Evolutionary conservation across 352 stramenopile species (phyloP), one percentile per base, ranked within the genome.

Genomic region (Phytophthora uliginosa): DNA sequence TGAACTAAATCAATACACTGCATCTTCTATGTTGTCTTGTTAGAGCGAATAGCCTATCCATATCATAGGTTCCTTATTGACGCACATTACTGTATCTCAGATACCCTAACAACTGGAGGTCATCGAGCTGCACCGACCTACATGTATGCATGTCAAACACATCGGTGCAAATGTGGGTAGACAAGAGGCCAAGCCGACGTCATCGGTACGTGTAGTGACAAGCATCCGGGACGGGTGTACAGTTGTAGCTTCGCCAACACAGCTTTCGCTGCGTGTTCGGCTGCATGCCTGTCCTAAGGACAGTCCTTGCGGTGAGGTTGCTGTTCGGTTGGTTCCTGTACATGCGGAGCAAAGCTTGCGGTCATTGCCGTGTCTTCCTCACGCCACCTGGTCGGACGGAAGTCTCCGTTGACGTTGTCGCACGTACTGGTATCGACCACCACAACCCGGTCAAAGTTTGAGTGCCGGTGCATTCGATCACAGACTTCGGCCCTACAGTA

Each of bases 321-420:
- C 50, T 20, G 45, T 20, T 22, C 18, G 22, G 3, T n/a, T 31
- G 50, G 15, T 13, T 13, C 7, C 47, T 9, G 22, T 50, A 9
- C 9, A 65, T 70, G 10, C 42, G 31, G 52, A 63, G 38, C n/a
- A 54, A 28, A 10, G 47, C n/a, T n/a, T 24, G 40, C 2, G 17
- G 40, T 64, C 17, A 10, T 47, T 22, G 65, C 33, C 38, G 28
- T 17, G 48, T 61, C 65, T 73, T 57, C 65, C 34, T 51, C 65
- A 67, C 65, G 51, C 65, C 65, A 68, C 65, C 59, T 73, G 65
- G 26, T 50, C 7, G 42, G 12, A 22, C 36, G 20, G 65, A 73
- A 68, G 34, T 52, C 64, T 60, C 56, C 7, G 17, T 9, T 63
- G 1, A 50, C 10, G 48, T 53, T 71, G 56, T 71, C 64, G 47